phyloP scores from a whole-genome alignment of 495 filamentous ascomycete genomes.

The Talaromyces ruber region DNA sequence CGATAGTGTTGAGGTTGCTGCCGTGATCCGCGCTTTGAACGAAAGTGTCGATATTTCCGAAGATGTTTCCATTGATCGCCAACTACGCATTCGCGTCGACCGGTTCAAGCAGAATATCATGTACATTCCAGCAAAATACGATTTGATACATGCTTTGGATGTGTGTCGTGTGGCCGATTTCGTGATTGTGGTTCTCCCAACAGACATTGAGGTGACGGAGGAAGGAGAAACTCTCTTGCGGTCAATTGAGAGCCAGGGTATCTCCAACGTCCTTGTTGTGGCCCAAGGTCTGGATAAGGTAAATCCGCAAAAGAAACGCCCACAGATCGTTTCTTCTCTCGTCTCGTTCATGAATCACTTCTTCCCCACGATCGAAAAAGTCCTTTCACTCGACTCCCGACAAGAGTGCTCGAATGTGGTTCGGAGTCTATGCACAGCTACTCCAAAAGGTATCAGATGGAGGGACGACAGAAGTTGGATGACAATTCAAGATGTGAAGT shows the following conservation, averaged over 20 bases:
- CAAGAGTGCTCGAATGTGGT: conserved; percentile 87
- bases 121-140: conserved; percentile 64
- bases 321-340: conserved; percentile 67
- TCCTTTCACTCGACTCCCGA: conserved; percentile 73
- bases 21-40: conserved; percentile 63
- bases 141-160: conserved; percentile 70
- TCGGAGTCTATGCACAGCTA: conserved; percentile 79
- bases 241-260: conserved; percentile 83
- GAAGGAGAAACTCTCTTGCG: conserved; percentile 73
- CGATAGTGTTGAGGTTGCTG: conserved; percentile 53
- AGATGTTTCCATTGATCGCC: conserved; percentile 51
- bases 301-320: conserved; percentile 66
- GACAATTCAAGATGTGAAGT: conserved; percentile 73
- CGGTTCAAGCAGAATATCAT: conserved; percentile 88
- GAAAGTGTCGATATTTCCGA: conserved; percentile 66
- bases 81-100: conserved; percentile 62
- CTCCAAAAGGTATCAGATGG: conserved; percentile 88
- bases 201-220: conserved; percentile 72
- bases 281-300: conserved; percentile 73
- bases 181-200: conserved; percentile 73
- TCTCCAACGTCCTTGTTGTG: conserved; percentile 74
- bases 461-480: conserved; percentile 93
- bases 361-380: conserved; percentile 80
- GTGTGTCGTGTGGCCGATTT: conserved; percentile 86
- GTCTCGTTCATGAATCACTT: conserved; percentile 90